These are phyloP conservation scores for Smittium mucronatum DNA, from an alignment of 371 early-diverging fungal species.

Conservation along the genomic window DNA sequence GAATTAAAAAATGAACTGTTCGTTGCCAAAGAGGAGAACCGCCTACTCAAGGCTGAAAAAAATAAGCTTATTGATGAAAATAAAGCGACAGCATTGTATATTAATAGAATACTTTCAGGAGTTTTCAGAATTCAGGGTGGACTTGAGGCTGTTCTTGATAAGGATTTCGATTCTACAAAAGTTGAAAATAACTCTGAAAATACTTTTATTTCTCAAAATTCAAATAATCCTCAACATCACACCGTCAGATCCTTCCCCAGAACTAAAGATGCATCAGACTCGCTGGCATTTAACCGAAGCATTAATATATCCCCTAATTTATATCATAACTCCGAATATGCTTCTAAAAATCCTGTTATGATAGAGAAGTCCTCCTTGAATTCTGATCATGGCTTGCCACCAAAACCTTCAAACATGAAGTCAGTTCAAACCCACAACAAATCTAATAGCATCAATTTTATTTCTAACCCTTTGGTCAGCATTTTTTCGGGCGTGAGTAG, in stretches of 20 bases:
- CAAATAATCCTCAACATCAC: neutral
- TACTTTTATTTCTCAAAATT: no score
- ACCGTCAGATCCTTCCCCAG: neutral
- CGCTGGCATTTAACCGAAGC: no score
- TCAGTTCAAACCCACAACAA: neutral
- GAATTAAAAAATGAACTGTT: conserved; percentile 22
- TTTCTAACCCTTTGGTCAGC: neutral
- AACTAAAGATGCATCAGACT: neutral
- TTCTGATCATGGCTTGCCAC: neutral
- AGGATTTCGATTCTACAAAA: conserved; percentile 23
- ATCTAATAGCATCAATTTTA: neutral
- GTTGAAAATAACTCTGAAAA: neutral
- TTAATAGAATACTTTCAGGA: conserved; percentile 48
- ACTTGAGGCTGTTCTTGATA: conserved; percentile 28
- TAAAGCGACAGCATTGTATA: conserved; percentile 44
- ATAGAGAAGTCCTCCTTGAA: neutral
- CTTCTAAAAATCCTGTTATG: neutral
- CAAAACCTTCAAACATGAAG: neutral
- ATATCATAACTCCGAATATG: neutral
- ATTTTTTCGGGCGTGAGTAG: neutral
- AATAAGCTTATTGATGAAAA: conserved; percentile 41
- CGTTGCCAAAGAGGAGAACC: conserved; percentile 25
- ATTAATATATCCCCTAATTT: no score
- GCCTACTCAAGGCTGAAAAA: conserved; percentile 37
- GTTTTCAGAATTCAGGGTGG: conserved; percentile 33